Base-by-base conservation (phyloP, 2,329 filamentous ascomycete species). In the Fusarium sp. region DNA sequence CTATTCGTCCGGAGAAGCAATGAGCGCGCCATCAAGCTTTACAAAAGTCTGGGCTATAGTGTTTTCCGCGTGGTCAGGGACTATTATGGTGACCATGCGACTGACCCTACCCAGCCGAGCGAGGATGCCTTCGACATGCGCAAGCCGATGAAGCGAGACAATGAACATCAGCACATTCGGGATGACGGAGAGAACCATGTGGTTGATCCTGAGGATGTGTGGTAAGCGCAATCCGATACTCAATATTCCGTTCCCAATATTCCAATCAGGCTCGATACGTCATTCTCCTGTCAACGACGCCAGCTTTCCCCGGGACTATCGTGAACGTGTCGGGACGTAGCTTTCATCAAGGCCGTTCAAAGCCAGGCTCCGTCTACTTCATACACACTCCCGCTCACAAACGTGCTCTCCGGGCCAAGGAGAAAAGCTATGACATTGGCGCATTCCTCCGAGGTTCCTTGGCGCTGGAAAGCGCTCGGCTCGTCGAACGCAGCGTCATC, bases 81-180 rank as follows among this genome's bases (percentile, higher is more conserved):
- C 78, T 99, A 99, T 83, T 99, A 99, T 80, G 94, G 93, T 72
- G 95, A 98, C 80, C 93, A 97, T 80, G 89, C 92, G 34, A 88
- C 85, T 62, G 89, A 91, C 63, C 89, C 90, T 5, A 89, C 87
- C 11, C 86, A 89, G 69, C 85, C 85, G 18, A 89, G 90, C 60
- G 95, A 97, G 83, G 96, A 98, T 85, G 96, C 96, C 20, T 96
- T 94, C 82, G 96, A 99, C 84, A 99, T 99, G 96, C 91, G 96
- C 74, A 98, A 98, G 82, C 90, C 94, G 40, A 90, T 96, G 85
- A 93, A 90, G 83, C 89, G 95, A 79, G 96, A 99, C 84, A 90
- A 88, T 82, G 89, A 92, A 65, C 85, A 88, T 67, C 89, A 93
- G 82, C 94, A 97, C 83, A 88, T 97, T 57, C 89, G 96, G 74